These are phyloP conservation scores for Geosmithia morbida DNA, from an alignment of 2,329 filamentous ascomycete genomes.

Conservation along the genomic window DNA sequence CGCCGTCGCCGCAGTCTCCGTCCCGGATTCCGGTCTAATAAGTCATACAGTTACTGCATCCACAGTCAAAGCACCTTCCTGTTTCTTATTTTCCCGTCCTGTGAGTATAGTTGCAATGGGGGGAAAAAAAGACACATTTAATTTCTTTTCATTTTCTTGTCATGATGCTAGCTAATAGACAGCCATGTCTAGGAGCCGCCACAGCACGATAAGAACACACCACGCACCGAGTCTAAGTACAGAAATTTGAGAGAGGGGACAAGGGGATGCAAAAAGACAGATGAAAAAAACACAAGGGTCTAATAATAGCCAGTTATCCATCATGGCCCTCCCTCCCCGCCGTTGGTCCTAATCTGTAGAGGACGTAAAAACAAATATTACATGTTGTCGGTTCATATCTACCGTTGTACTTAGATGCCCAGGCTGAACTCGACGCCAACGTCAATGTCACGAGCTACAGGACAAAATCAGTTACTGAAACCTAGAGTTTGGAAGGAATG, in stretches of 20 bases:
- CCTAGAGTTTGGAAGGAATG: too few species aligned
- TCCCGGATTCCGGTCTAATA: too few species aligned
- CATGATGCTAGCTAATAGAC: background rate
- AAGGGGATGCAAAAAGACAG: background rate
- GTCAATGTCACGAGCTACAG: constrained; percentile 76
- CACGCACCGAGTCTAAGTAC: background rate
- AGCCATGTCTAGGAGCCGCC: background rate
- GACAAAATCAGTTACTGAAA: constrained; percentile 8
- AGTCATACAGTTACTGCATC: too few species aligned
- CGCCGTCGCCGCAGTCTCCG: too few species aligned
- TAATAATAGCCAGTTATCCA: background rate
- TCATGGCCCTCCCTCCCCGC: background rate
- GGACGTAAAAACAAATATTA: constrained; percentile 2
- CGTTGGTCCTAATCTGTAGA: background rate
- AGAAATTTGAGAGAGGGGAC: background rate
- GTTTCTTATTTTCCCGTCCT: too few species aligned
- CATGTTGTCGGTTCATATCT: constrained; percentile 3
- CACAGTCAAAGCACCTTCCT: too few species aligned
- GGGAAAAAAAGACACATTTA: too few species aligned
- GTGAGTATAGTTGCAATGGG: too few species aligned
- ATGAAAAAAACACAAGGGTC: background rate
- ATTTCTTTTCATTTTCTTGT: background rate
- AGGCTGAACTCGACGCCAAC: constrained; percentile 91
- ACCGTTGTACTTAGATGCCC: constrained; percentile 56
- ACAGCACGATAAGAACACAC: background rate